These are phyloP conservation scores for Cornus florida DNA, from an alignment of 148 eudicot species.

Conservation along the genomic window DNA sequence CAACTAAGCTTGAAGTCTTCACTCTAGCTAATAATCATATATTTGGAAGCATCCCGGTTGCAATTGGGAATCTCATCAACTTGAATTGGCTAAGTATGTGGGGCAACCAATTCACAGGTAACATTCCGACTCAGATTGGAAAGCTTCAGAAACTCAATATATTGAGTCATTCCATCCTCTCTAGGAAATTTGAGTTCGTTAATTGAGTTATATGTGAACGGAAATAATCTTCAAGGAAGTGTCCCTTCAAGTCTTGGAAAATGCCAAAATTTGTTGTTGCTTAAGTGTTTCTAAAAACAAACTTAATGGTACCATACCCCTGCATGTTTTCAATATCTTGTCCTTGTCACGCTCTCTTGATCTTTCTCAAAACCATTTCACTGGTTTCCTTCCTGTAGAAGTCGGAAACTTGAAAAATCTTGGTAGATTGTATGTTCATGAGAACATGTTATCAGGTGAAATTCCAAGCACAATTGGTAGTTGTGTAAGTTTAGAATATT, in stretches of 20 bases:
- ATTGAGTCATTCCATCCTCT: constrained; percentile 20
- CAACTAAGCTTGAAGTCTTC: constrained; percentile 11
- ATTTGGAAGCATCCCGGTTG: constrained; percentile 28
- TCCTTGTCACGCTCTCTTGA: neutral
- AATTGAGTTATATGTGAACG: neutral
- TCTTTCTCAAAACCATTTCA: neutral
- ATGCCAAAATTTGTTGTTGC: constrained; percentile 22
- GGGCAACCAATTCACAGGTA: constrained; percentile 22
- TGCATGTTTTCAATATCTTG: neutral
- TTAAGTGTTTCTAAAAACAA: neutral
- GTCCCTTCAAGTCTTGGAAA: constrained; percentile 29
- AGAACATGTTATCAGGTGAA: neutral
- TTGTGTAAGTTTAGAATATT: neutral
- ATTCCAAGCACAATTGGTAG: constrained; percentile 1
- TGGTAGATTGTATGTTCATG: neutral
- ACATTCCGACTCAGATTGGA: constrained; percentile 32
- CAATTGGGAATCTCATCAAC: constrained; percentile 21
- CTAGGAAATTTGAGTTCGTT: constrained; percentile 4
- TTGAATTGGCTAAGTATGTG: constrained; percentile 2
- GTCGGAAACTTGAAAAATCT: neutral
- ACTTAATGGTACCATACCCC: neutral
- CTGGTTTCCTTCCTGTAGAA: neutral
- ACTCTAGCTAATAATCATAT: constrained; percentile 12
- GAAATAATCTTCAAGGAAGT: constrained; percentile 15
- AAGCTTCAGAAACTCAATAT: constrained; percentile 10